Evolutionary conservation across 345 rosid species (phyloP).

Genomic region (Durio zibethinus): DNA sequence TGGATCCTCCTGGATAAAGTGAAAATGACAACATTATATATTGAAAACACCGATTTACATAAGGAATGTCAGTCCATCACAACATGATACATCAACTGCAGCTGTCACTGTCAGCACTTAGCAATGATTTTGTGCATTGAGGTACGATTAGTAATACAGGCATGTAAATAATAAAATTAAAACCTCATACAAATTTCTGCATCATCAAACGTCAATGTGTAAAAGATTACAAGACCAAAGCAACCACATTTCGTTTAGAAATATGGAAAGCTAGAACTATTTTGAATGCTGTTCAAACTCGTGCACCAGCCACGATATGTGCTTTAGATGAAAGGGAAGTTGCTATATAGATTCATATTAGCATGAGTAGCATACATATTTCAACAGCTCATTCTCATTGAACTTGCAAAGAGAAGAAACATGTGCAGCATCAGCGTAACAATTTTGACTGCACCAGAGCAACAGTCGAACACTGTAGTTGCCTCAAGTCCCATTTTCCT

Average conservation of each 20-base stretch:
- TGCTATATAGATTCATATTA: background rate
- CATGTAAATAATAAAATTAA: background rate
- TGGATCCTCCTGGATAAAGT: constrained; percentile 28
- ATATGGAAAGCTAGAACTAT: background rate
- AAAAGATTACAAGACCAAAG: background rate
- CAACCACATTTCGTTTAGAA: background rate
- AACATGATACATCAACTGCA: background rate
- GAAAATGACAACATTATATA: background rate
- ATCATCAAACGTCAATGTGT: too few species aligned
- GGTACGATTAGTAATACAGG: background rate
- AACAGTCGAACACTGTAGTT: too few species aligned
- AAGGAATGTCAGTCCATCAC: background rate
- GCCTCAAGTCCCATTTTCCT: too few species aligned
- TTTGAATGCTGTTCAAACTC: background rate
- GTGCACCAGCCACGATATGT: background rate
- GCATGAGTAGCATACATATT: background rate
- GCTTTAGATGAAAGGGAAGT: background rate
- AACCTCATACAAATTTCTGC: too few species aligned
- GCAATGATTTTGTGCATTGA: background rate
- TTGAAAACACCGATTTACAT: background rate
- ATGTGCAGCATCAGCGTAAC: background rate
- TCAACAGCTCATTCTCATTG: background rate
- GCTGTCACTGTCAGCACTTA: background rate
- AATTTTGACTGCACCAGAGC: background rate
- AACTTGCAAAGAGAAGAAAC: background rate